Percentiles rank a stretch among this genome's conserved stretches.
Evolutionary conservation across 257 asterid species (phyloP).

Genomic region (Nicotiana attenuata): DNA sequence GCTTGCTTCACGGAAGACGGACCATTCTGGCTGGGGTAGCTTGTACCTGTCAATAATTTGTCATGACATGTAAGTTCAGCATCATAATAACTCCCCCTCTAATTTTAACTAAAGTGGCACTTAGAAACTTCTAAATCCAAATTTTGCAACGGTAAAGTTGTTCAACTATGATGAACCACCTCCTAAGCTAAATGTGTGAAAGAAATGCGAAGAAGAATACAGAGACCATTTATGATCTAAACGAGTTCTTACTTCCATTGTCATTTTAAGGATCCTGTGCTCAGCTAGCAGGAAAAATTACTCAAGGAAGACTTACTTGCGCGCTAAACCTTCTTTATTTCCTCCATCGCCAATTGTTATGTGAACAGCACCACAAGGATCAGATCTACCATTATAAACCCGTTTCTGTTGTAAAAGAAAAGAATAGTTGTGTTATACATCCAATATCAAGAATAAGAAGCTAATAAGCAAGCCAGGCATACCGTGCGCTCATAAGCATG

Average conservation of each 20-base stretch:
- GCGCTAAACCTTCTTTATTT: slow-evolving; percentile 85
- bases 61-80: not conserved
- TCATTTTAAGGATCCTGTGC: not conserved
- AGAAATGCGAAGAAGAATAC: not conserved
- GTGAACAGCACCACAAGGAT: slow-evolving; percentile 82
- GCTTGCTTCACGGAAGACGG: slow-evolving; percentile 89
- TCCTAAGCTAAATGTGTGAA: not conserved
- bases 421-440: slow-evolving; percentile 1
- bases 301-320: slow-evolving; percentile 39
- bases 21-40: slow-evolving; percentile 70
- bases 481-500: slow-evolving; percentile 98
- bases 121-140: not conserved
- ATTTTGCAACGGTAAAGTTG: not conserved
- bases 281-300: not conserved
- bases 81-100: not conserved
- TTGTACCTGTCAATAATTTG: slow-evolving; percentile 40
- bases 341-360: slow-evolving; percentile 98
- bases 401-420: slow-evolving; percentile 46
- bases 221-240: not conserved
- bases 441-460: not conserved
- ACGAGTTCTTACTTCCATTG: not conserved
- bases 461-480: slow-evolving; percentile 13
- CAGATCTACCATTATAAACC: slow-evolving; percentile 44
- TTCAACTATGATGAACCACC: not conserved
- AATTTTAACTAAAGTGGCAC: not conserved